phyloP scores from a whole-genome alignment of 768 basidiomycete genomes.

The Boletus reticulatus region DNA sequence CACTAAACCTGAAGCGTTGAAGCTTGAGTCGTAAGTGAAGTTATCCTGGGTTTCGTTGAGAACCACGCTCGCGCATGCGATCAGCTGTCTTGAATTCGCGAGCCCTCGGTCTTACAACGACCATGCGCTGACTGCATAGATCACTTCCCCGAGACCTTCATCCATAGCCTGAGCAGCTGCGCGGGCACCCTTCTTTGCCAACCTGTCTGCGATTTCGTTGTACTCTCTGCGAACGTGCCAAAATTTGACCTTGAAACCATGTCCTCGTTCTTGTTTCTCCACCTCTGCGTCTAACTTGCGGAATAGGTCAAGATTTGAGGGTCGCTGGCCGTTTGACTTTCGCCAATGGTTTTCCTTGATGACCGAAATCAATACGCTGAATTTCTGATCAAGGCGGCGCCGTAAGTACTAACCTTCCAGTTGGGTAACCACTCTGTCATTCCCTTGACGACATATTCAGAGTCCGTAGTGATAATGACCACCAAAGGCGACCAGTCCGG shows the following conservation, averaged over 20 bases:
- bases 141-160: neutral
- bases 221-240: slow-evolving; percentile 22
- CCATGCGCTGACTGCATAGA: neutral
- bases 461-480: slow-evolving; percentile 1
- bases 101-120: no score
- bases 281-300: neutral
- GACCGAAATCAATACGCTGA: neutral
- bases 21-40: no score
- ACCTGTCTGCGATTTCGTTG: slow-evolving; percentile 22
- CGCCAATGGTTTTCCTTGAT: slow-evolving; percentile 1
- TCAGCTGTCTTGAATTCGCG: no score
- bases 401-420: neutral
- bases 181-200: slow-evolving; percentile 13
- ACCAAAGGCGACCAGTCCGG: neutral
- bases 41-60: no score
- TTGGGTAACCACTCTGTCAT: slow-evolving; percentile 6
- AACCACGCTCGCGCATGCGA: no score
- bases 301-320: slow-evolving; percentile 10
- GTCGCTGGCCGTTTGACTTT: neutral
- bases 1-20: no score
- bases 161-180: neutral
- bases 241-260: slow-evolving; percentile 18
- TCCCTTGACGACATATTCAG: slow-evolving; percentile 8
- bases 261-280: neutral
- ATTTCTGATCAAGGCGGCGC: no score